Percentiles rank a stretch among this genome's conserved stretches.
Conservation (phyloP, 345 rosid species). For the Populus euphratica region DNA sequence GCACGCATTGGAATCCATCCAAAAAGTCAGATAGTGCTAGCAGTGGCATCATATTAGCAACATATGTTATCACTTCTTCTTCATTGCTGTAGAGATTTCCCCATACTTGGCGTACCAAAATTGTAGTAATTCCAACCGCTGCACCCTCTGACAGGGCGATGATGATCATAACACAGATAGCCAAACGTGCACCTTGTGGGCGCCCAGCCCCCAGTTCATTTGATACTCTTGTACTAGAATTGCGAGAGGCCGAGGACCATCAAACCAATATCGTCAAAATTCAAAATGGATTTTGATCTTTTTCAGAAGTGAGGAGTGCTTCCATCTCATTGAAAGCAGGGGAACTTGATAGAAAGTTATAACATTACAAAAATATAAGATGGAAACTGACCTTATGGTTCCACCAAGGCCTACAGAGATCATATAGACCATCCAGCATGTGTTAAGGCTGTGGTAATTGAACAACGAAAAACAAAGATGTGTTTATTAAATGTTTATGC, state of each 20-base stretch:
- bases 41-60: slow-evolving; percentile 44
- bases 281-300: not conserved
- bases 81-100: slow-evolving; percentile 53
- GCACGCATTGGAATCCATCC: slow-evolving; percentile 48
- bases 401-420: slow-evolving; percentile 67
- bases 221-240: slow-evolving; percentile 47
- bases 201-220: slow-evolving; percentile 64
- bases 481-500: not conserved
- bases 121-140: slow-evolving; percentile 33
- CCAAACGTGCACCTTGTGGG: slow-evolving; percentile 39
- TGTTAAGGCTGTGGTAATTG: slow-evolving; percentile 49
- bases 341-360: not conserved
- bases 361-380: not conserved
- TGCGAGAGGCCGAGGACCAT: not conserved
- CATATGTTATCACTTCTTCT: slow-evolving; percentile 32
- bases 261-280: not conserved
- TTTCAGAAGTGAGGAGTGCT: not conserved
- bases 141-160: slow-evolving; percentile 45
- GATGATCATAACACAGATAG: slow-evolving; percentile 38
- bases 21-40: slow-evolving; percentile 41
- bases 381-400: slow-evolving; percentile 47
- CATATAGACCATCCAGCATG: slow-evolving; percentile 64
- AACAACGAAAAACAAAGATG: not conserved
- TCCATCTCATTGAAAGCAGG: not conserved
- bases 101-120: slow-evolving; percentile 41